A percentile compares a stretch with the other conserved stretches of the same genome.
phyloP scores from a whole-genome alignment of 768 basidiomycete species.

The Asterophora lycoperdoides region DNA sequence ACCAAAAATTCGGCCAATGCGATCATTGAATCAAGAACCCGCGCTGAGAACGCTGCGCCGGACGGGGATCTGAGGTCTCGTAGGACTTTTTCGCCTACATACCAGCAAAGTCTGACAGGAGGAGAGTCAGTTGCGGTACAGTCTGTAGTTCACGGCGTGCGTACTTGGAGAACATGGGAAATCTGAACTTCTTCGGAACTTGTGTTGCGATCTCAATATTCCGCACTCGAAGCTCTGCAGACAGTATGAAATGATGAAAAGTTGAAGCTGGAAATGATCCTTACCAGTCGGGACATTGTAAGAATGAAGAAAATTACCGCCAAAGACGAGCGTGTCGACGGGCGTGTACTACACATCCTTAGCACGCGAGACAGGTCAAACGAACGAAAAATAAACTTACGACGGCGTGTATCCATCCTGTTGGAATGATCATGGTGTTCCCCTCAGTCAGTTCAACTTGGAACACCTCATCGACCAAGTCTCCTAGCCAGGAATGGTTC shows the following conservation, averaged over 20 bases:
- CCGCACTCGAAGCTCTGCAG: conserved; percentile 76
- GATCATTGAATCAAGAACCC: conserved; percentile 68
- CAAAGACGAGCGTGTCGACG: conserved; percentile 88
- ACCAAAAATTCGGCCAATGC: conserved; percentile 77
- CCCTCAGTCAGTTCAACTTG: conserved; percentile 74
- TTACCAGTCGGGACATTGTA: conserved; percentile 83
- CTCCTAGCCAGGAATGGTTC: conserved; percentile 85
- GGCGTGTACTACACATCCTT: conserved; percentile 75
- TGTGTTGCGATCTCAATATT: conserved; percentile 91
- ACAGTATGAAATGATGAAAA: not conserved
- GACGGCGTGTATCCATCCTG: conserved; percentile 98
- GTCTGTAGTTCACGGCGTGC: conserved; percentile 14
- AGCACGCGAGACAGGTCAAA: not conserved
- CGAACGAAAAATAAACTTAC: conserved; percentile 50
- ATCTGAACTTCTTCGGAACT: conserved; percentile 90
- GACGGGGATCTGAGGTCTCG: conserved; percentile 59
- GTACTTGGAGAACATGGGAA: conserved; percentile 76
- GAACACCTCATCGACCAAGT: conserved; percentile 86
- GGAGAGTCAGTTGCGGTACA: conserved; percentile 2
- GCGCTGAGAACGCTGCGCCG: conserved; percentile 31
- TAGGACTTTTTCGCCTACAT: conserved; percentile 78
- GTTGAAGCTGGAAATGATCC: conserved; percentile 20
- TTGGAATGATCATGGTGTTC: conserved; percentile 92
- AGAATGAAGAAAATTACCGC: conserved; percentile 96
- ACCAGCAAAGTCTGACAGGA: conserved; percentile 75